A percentile compares a stretch with the other conserved stretches of the same genome.
phyloP scores from a whole-genome alignment of 176 grass and related monocot genomes.

The Oryza brachyantha region DNA sequence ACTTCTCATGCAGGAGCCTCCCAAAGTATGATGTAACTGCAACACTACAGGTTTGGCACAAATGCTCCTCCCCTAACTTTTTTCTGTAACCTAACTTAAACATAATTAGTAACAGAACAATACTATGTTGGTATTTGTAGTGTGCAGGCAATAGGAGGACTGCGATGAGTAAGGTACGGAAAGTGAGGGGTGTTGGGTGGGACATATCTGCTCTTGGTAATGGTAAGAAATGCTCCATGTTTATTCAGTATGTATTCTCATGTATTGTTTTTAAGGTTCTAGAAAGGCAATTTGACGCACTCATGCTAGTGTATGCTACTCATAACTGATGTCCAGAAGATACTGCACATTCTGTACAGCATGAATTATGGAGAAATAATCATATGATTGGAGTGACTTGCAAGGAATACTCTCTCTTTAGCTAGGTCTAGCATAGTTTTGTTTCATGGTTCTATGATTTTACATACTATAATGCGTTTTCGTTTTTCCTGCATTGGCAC shows the following conservation, averaged over 20 bases:
- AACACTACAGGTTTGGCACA: slow-evolving; percentile 72
- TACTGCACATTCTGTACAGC: neutral
- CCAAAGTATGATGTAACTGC: slow-evolving; percentile 91
- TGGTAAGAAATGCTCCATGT: slow-evolving; percentile 38
- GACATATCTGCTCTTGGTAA: slow-evolving; percentile 90
- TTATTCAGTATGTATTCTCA: slow-evolving; percentile 4
- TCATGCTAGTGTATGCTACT: neutral
- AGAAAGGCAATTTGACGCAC: neutral
- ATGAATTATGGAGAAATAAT: neutral
- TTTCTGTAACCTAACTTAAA: slow-evolving; percentile 12
- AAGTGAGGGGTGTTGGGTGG: slow-evolving; percentile 97
- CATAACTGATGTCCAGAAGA: neutral
- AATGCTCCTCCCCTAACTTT: neutral
- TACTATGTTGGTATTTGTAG: slow-evolving; percentile 36
- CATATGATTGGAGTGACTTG: slow-evolving; percentile 1
- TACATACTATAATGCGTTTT: neutral
- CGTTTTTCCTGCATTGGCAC: neutral
- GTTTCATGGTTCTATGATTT: neutral
- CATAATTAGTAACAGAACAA: neutral
- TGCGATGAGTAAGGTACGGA: slow-evolving; percentile 80
- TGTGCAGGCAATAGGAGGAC: slow-evolving; percentile 97
- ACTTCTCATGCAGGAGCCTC: slow-evolving; percentile 56
- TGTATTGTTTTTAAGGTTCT: neutral
- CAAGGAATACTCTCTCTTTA: neutral
- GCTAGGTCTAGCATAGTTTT: neutral